Percentiles rank a stretch among this genome's conserved stretches.
These are phyloP conservation scores for Citrus hindsii DNA, from an alignment of 345 rosid genomes.

Conservation along the genomic window DNA sequence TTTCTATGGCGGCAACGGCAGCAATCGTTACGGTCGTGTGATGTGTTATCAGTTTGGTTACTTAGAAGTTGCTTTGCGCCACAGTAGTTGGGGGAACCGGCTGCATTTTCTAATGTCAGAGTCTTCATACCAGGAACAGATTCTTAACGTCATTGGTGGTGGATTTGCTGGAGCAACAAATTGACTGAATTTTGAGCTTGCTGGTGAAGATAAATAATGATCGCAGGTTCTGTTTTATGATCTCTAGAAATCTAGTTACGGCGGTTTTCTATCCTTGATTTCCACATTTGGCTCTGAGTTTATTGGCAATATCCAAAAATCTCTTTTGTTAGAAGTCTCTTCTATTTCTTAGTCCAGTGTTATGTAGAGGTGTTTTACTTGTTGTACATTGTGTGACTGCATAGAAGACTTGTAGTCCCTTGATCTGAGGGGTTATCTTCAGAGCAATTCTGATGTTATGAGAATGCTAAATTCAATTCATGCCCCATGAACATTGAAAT, in stretches of 20 bases:
- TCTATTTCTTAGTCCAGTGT: conserved; percentile 30
- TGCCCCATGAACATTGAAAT: conserved; percentile 19
- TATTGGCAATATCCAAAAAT: conserved; percentile 1
- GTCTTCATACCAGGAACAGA: conserved; percentile 22
- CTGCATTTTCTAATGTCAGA: conserved; percentile 17
- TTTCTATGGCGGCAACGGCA: conserved; percentile 11
- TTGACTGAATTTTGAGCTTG: conserved; percentile 30
- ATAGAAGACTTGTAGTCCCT: conserved; percentile 29
- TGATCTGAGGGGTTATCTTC: conserved; percentile 13
- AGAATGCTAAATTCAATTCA: conserved; percentile 22
- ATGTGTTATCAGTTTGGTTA: conserved; percentile 17
- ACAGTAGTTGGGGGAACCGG: conserved; percentile 15
- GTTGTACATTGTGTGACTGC: conserved; percentile 49
- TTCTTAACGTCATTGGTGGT: conserved; percentile 5
- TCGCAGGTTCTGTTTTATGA: conserved; percentile 15
- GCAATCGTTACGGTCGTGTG: conserved; percentile 1
- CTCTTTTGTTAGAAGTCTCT: conserved; percentile 8
- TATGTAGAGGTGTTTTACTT: conserved; percentile 37
- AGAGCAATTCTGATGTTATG: conserved; percentile 29
- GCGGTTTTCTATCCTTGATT: conserved; percentile 12
- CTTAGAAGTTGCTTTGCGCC: conserved; percentile 20
- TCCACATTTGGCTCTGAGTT: conserved; percentile 13
- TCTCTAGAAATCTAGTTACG: conserved; percentile 19
- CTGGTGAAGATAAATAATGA: conserved; percentile 34
- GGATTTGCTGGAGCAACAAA: conserved; percentile 12